Conservation (phyloP, 1,284 basidiomycete genomes). For the Retiboletus flavoniger region DNA sequence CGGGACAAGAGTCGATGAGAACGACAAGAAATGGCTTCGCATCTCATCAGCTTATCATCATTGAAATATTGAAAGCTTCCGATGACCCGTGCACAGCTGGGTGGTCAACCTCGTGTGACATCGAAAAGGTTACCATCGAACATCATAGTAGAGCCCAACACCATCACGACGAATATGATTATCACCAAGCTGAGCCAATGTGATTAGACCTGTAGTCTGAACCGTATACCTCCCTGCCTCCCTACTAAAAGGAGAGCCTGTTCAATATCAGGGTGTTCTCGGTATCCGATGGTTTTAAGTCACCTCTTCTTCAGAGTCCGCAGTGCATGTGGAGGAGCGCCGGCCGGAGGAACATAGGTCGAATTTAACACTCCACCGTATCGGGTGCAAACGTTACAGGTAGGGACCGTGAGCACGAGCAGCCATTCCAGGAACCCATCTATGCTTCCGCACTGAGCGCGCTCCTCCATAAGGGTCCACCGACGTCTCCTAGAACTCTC, state of each 20-base stretch:
- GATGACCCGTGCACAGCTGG: neutral
- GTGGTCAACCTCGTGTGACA: neutral
- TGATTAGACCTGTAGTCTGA: neutral
- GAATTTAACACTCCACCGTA: neutral
- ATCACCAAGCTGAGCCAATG: neutral
- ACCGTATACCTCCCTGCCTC: too few species aligned
- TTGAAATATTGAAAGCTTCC: conserved; percentile 3
- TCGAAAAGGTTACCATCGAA: neutral
- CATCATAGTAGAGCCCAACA: neutral
- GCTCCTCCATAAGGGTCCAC: conserved; percentile 67
- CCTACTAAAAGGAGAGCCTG: neutral
- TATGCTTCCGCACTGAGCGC: conserved; percentile 37
- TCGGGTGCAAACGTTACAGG: neutral
- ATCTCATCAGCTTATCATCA: neutral
- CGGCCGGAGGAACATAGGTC: neutral
- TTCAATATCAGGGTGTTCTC: neutral
- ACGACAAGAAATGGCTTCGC: neutral
- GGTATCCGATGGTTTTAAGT: neutral
- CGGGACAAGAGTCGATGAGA: neutral
- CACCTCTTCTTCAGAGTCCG: neutral
- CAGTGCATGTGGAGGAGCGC: neutral
- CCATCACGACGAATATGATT: neutral
- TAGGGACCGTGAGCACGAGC: neutral
- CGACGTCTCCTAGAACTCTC: conserved; percentile 68
- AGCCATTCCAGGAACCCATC: neutral